phyloP scores from a whole-genome alignment of 306 rosid genomes.

The Inga oerstediana region DNA sequence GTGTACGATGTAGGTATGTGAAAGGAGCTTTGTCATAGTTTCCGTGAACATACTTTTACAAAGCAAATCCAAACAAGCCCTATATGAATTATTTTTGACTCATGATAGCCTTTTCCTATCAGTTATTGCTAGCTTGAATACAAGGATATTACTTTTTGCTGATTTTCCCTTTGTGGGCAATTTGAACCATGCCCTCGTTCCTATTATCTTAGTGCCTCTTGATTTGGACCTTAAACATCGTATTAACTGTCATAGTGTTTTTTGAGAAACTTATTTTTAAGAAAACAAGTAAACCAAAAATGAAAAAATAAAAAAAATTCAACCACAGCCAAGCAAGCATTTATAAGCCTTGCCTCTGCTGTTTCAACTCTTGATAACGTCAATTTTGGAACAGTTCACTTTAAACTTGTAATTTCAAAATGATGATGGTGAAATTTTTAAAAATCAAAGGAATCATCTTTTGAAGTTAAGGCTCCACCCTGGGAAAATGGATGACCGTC shows the following conservation, averaged over 20 bases:
- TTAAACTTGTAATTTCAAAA: background rate
- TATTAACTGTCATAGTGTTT: background rate
- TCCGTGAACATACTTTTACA: too few relatives aligned
- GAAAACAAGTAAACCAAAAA: background rate
- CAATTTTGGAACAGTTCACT: background rate
- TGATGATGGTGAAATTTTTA: background rate
- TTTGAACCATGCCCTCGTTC: background rate
- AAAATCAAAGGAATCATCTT: background rate
- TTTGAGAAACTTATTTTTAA: background rate
- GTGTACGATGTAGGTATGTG: too few relatives aligned
- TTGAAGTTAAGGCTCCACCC: background rate
- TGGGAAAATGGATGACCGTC: background rate
- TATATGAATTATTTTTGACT: background rate
- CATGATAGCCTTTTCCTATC: background rate
- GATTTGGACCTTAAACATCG: background rate
- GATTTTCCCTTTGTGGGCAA: too few relatives aligned
- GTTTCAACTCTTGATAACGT: background rate
- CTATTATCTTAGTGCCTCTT: background rate
- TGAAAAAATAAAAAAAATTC: background rate
- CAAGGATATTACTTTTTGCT: background rate
- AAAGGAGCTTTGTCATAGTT: too few relatives aligned
- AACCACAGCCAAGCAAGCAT: background rate
- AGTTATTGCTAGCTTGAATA: constrained; percentile 8
- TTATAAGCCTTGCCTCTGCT: background rate
- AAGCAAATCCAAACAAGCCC: too few relatives aligned